Evolutionary conservation across 495 filamentous ascomycete species (phyloP).

Genomic region (Penicillium paxilli): DNA sequence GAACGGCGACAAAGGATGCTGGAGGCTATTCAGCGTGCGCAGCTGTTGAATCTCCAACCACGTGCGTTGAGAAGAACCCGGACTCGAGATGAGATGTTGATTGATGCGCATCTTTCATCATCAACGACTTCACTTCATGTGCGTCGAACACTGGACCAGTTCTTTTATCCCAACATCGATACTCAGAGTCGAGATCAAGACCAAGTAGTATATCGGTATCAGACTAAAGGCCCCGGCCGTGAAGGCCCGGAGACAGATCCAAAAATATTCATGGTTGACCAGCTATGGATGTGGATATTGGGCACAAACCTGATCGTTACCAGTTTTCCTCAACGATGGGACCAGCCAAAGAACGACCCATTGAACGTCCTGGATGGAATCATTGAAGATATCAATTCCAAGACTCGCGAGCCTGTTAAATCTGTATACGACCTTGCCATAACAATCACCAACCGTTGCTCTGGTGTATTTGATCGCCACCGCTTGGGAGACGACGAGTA

Average conservation of each 20-base stretch:
- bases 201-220: slow-evolving; percentile 71
- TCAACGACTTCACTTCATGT: slow-evolving; percentile 61
- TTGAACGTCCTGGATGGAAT: slow-evolving; percentile 66
- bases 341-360: slow-evolving; percentile 66
- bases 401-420: slow-evolving; percentile 61
- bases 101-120: slow-evolving; percentile 58
- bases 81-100: slow-evolving; percentile 62
- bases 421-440: slow-evolving; percentile 66
- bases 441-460: slow-evolving; percentile 65
- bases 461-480: slow-evolving; percentile 65
- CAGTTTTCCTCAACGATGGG: slow-evolving; percentile 68
- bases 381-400: slow-evolving; percentile 68
- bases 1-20: slow-evolving; percentile 59
- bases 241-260: slow-evolving; percentile 45
- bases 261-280: slow-evolving; percentile 76
- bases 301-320: slow-evolving; percentile 67
- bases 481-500: slow-evolving; percentile 62
- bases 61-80: slow-evolving; percentile 24
- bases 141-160: slow-evolving; percentile 69
- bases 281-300: slow-evolving; percentile 71
- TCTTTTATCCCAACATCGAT: slow-evolving; percentile 71
- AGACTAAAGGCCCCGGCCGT: slow-evolving; percentile 32
- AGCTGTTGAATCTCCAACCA: slow-evolving; percentile 25
- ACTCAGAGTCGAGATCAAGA: slow-evolving; percentile 64
- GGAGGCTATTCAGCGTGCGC: slow-evolving; percentile 54